phyloP scores from a whole-genome alignment of 768 basidiomycete species.

The Agaricus bisporus region DNA sequence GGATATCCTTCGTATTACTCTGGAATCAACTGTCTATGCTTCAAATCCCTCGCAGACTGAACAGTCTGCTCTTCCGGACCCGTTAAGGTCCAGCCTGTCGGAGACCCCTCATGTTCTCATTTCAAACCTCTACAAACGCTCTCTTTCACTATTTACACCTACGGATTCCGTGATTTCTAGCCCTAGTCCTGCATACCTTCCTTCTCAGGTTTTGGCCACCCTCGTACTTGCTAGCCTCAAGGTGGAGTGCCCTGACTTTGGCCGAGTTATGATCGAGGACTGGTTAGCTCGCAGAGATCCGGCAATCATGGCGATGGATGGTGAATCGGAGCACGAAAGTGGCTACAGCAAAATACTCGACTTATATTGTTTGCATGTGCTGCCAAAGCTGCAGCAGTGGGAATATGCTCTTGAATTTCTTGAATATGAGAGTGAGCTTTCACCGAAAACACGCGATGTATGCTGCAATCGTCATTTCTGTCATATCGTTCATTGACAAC shows the following conservation, averaged over 20 bases:
- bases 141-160: conserved; percentile 64
- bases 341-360: conserved; percentile 74
- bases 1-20: conserved; percentile 82
- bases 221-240: conserved; percentile 68
- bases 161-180: conserved; percentile 29
- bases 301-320: conserved; percentile 17
- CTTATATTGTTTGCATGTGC: conserved; percentile 65
- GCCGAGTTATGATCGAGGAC: conserved; percentile 64
- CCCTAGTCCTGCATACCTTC: conserved; percentile 50
- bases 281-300: conserved; percentile 64
- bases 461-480: conserved; percentile 12
- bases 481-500: conserved; percentile 7
- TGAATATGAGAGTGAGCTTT: conserved; percentile 63
- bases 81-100: conserved; percentile 45
- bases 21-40: conserved; percentile 69
- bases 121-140: conserved; percentile 52
- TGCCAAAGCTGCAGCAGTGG: conserved; percentile 75
- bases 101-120: conserved; percentile 57
- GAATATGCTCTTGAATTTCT: conserved; percentile 74
- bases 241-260: conserved; percentile 52
- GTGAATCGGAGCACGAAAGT: conserved; percentile 29
- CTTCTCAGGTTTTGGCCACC: conserved; percentile 63
- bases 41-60: conserved; percentile 36
- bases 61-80: conserved; percentile 39
- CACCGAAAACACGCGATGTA: conserved; percentile 46